A percentile compares a stretch with the other conserved stretches of the same genome.
phyloP scores from a whole-genome alignment of 495 filamentous ascomycete species.

The Podospora comata region DNA sequence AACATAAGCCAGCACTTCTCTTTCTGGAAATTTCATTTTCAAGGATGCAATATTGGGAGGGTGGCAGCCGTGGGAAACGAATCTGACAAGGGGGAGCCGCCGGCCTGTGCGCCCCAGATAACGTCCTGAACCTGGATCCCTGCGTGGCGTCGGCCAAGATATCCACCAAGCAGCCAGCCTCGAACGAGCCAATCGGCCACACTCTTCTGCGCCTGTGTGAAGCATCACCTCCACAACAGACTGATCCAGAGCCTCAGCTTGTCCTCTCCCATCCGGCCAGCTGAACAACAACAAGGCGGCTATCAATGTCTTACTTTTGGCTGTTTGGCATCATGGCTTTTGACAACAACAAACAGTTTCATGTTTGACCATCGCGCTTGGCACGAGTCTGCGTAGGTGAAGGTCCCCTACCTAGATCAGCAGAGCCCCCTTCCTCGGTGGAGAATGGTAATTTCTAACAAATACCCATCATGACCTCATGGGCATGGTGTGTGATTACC shows the following conservation, averaged over 20 bases:
- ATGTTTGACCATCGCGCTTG: background rate
- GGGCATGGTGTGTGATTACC: background rate
- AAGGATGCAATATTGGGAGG: slow-evolving; percentile 10
- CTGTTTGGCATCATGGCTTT: background rate
- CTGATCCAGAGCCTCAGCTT: background rate
- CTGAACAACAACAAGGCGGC: background rate
- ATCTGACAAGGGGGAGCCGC: slow-evolving; percentile 7
- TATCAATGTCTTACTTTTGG: background rate
- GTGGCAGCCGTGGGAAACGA: slow-evolving; percentile 5
- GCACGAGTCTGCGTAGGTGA: background rate
- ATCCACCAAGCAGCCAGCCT: background rate
- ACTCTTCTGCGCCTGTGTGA: background rate
- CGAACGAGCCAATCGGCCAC: slow-evolving; percentile 6
- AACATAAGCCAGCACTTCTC: background rate
- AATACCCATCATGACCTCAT: background rate
- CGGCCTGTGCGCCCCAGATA: slow-evolving; percentile 14
- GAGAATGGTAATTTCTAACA: background rate
- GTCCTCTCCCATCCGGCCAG: background rate
- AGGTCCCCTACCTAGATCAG: background rate
- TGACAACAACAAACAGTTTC: background rate
- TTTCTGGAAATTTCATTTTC: slow-evolving; percentile 8
- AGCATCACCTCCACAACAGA: background rate
- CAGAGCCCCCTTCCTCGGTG: background rate
- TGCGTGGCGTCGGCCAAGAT: slow-evolving; percentile 14
- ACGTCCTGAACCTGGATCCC: slow-evolving; percentile 10